Evolutionary conservation across 2,329 filamentous ascomycete species (phyloP).

Genomic region (Penicillium occitanis): DNA sequence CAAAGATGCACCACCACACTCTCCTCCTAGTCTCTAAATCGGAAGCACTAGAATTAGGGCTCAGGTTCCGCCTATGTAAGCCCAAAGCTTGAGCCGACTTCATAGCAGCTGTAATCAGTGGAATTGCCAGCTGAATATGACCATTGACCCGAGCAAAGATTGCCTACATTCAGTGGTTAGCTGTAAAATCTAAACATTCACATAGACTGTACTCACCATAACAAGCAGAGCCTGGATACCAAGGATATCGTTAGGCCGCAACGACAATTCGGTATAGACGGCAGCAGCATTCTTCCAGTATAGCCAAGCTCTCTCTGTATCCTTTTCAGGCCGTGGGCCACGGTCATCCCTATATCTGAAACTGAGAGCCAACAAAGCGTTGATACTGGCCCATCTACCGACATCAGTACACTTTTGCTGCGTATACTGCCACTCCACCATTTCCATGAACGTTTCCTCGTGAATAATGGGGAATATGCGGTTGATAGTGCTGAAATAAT

Average conservation of each 20-base stretch:
- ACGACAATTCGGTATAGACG: constrained; percentile 82
- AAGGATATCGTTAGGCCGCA: constrained; percentile 88
- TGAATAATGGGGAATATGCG: constrained; percentile 96
- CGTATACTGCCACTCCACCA: constrained; percentile 91
- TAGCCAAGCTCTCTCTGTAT: constrained; percentile 87
- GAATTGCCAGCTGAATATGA: constrained; percentile 85
- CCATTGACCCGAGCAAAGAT: constrained; percentile 92
- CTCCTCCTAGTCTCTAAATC: constrained; percentile 84
- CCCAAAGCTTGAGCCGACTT: constrained; percentile 87
- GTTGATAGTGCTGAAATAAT: constrained; percentile 96
- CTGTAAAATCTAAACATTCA: too few species aligned
- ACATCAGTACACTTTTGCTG: constrained; percentile 86
- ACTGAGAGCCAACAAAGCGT: constrained; percentile 83
- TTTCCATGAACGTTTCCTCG: constrained; percentile 92
- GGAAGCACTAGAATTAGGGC: constrained; percentile 82
- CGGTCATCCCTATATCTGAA: constrained; percentile 89
- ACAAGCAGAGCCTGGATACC: constrained; percentile 90
- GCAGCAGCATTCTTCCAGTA: constrained; percentile 95
- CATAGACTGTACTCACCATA: constrained; percentile 57
- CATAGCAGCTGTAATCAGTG: constrained; percentile 84
- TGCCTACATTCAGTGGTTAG: constrained; percentile 44
- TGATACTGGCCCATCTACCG: constrained; percentile 95
- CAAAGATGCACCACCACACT: constrained; percentile 72
- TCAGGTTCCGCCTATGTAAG: constrained; percentile 81
- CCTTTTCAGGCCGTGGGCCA: constrained; percentile 79